phyloP scores from a whole-genome alignment of 495 filamentous ascomycete genomes.

The Talaromyces stipitatus region DNA sequence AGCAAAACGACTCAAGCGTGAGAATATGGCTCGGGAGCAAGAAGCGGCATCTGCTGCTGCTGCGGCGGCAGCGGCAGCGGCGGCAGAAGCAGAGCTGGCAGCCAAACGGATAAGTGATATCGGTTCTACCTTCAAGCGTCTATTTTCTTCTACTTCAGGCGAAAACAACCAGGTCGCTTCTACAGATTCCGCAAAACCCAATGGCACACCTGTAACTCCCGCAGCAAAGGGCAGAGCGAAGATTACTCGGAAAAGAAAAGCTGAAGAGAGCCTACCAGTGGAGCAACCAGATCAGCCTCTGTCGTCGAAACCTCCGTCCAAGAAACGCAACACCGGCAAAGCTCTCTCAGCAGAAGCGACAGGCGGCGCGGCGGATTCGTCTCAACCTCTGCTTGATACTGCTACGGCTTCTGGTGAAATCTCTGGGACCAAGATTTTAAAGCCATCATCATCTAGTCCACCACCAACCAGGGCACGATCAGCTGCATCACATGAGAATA shows the following conservation, averaged over 20 bases:
- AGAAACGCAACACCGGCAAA: conserved; percentile 50
- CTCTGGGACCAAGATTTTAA: conserved; percentile 8
- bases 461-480: conserved; percentile 21
- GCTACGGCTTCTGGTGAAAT: conserved; percentile 3
- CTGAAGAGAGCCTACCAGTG: conserved; percentile 14
- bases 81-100: conserved; percentile 55
- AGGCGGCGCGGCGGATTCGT: conserved; percentile 5
- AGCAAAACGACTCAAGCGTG: conserved; percentile 83
- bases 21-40: conserved; percentile 59
- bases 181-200: not conserved
- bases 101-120: conserved; percentile 47
- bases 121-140: conserved; percentile 41
- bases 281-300: conserved; percentile 10
- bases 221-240: conserved; percentile 14
- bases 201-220: conserved; percentile 6
- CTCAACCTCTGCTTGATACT: not conserved
- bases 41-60: conserved; percentile 40
- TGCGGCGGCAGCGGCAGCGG: conserved; percentile 38
- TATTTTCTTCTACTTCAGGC: conserved; percentile 25
- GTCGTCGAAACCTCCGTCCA: conserved; percentile 19
- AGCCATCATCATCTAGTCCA: conserved; percentile 15
- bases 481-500: not conserved
- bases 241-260: conserved; percentile 24
- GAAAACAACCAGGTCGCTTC: conserved; percentile 4
- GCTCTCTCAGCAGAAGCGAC: conserved; percentile 41